phyloP scores from a whole-genome alignment of 352 stramenopile genomes.

The Phytopythium delawarense region DNA sequence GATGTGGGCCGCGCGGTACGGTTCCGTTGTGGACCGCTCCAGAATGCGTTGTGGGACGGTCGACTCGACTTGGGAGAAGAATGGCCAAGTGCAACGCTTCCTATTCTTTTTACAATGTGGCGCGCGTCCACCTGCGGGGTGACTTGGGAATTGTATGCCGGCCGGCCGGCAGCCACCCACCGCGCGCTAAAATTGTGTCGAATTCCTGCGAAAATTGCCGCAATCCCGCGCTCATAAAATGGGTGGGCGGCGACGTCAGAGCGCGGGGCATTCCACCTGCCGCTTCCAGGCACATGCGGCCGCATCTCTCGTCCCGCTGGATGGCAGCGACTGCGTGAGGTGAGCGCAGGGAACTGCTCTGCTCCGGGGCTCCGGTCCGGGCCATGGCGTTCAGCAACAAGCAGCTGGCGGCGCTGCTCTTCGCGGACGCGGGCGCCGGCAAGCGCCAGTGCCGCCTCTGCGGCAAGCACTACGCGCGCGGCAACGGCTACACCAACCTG shows the following conservation, averaged over 20 bases:
- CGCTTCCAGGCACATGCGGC: neutral
- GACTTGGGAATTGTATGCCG: neutral
- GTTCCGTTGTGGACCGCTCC: neutral
- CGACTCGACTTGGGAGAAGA: too few relatives aligned
- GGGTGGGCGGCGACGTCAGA: neutral
- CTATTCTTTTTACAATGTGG: neutral
- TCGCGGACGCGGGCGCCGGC: slow-evolving; percentile 7
- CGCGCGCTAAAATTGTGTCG: neutral
- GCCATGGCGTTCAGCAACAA: slow-evolving; percentile 12
- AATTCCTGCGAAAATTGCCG: neutral
- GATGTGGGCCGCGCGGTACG: neutral
- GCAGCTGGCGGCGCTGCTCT: slow-evolving; percentile 14
- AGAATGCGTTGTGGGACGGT: neutral
- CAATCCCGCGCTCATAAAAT: neutral
- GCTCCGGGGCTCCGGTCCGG: too few relatives aligned
- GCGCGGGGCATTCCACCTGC: neutral
- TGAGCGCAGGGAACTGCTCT: too few relatives aligned
- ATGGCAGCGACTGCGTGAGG: neutral
- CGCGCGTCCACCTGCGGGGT: neutral
- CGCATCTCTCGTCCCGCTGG: neutral
- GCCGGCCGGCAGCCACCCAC: neutral
- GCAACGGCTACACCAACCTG: slow-evolving; percentile 15
- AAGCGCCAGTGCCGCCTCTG: slow-evolving; percentile 13
- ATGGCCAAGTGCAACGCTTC: neutral
- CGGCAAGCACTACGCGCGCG: slow-evolving; percentile 14